phyloP scores from a whole-genome alignment of 495 filamentous ascomycete species.

The Penicillium simplicissimum region DNA sequence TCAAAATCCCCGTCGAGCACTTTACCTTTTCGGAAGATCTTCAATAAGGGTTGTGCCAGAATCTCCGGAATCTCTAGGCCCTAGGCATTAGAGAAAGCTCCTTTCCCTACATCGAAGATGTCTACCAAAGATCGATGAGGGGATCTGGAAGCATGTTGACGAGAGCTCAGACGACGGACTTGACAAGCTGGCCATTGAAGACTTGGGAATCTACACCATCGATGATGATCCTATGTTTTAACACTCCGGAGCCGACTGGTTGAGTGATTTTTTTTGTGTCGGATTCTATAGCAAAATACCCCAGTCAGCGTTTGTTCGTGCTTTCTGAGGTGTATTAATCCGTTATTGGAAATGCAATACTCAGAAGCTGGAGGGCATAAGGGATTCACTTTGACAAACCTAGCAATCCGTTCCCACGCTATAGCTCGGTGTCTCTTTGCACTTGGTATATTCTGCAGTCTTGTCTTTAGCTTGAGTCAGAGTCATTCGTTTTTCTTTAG shows the following conservation, averaged over 20 bases:
- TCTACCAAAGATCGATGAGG: slow-evolving; percentile 3
- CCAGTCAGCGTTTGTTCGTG: no score
- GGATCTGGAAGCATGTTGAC: slow-evolving; percentile 10
- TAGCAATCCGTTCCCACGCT: no score
- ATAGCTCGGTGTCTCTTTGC: no score
- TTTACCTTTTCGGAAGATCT: background rate
- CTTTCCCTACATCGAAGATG: background rate
- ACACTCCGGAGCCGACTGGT: background rate
- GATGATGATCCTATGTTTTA: background rate
- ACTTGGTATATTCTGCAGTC: no score
- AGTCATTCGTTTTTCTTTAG: no score
- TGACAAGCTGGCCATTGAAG: background rate
- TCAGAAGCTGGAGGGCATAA: no score
- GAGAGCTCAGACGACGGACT: slow-evolving; percentile 5
- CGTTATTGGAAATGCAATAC: no score
- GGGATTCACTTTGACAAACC: no score
- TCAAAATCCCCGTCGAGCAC: background rate
- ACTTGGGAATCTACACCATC: slow-evolving; percentile 10
- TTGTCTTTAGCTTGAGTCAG: no score
- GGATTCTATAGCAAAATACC: background rate
- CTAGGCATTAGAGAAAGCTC: slow-evolving; percentile 21
- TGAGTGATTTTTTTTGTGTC: background rate
- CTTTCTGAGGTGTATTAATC: no score
- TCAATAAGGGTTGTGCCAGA: background rate
- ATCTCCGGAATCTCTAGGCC: slow-evolving; percentile 8